phyloP scores from a whole-genome alignment of 202 grass and related monocot genomes.

The Schoenoplectus tabernaemontani region DNA sequence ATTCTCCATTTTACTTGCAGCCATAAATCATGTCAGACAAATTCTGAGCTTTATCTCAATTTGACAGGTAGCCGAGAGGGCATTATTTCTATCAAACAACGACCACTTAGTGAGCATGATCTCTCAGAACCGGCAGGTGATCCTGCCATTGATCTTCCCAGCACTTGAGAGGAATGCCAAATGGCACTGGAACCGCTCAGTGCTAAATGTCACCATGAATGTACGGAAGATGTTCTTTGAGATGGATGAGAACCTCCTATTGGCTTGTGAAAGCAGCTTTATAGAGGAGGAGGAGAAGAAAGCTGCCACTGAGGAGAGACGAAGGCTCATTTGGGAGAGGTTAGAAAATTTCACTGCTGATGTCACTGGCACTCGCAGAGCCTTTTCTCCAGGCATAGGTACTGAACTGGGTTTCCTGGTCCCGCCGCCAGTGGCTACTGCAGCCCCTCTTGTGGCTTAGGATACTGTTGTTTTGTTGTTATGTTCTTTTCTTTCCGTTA shows the following conservation, averaged over 20 bases:
- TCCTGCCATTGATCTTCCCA: constrained; percentile 63
- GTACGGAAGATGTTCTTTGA: constrained; percentile 78
- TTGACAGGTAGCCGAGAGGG: constrained; percentile 81
- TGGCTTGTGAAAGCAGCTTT: constrained; percentile 63
- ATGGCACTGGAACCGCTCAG: constrained; percentile 74
- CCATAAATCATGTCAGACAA: background rate
- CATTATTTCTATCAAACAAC: constrained; percentile 91
- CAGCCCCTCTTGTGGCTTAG: constrained; percentile 50
- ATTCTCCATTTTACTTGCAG: background rate
- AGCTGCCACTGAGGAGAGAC: constrained; percentile 31
- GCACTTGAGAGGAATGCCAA: constrained; percentile 65
- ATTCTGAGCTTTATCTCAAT: background rate
- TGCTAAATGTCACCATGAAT: constrained; percentile 75
- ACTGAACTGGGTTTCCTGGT: constrained; percentile 22
- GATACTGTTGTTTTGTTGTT: constrained; percentile 22
- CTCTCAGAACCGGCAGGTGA: constrained; percentile 69
- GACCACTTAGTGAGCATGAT: constrained; percentile 74
- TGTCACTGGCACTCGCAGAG: background rate
- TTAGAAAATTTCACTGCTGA: constrained; percentile 32
- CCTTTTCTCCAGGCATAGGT: constrained; percentile 31
- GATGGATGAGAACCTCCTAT: constrained; percentile 73
- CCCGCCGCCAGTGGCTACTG: constrained; percentile 19
- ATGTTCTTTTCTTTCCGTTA: background rate
- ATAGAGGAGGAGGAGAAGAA: constrained; percentile 70
- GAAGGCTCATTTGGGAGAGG: constrained; percentile 77